Evolutionary conservation across 306 rosid species (phyloP).

Genomic region (Rubus idaeus): DNA sequence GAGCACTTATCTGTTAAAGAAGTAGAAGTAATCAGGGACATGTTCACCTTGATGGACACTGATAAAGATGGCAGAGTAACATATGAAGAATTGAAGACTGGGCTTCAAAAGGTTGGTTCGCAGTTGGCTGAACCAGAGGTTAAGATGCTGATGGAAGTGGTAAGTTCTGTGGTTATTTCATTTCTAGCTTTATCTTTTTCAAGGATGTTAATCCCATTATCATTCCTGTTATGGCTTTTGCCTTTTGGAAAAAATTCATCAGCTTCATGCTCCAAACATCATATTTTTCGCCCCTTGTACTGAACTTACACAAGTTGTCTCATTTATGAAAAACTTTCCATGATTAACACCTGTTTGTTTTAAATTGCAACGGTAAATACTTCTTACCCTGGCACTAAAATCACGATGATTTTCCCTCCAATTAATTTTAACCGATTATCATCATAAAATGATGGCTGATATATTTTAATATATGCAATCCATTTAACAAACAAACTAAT

Average conservation of each 20-base stretch:
- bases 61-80: constrained; percentile 89
- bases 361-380: background rate
- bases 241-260: background rate
- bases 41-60: constrained; percentile 95
- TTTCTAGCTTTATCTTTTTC: constrained; percentile 15
- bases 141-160: constrained; percentile 99
- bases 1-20: constrained; percentile 94
- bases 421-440: background rate
- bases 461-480: background rate
- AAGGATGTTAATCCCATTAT: background rate
- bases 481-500: background rate
- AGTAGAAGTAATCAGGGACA: constrained; percentile 95
- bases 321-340: no score
- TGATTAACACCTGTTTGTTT: no score
- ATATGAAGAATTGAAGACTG: constrained; percentile 83
- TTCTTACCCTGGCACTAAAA: background rate
- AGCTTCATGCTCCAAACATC: background rate
- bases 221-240: background rate
- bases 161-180: constrained; percentile 32
- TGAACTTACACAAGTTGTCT: no score
- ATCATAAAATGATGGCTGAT: background rate
- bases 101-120: constrained; percentile 92
- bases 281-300: background rate
- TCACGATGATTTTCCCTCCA: background rate
- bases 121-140: constrained; percentile 97